Base-by-base conservation (phyloP, 805 yeast genomes). In the Spathaspora boniae region DNA sequence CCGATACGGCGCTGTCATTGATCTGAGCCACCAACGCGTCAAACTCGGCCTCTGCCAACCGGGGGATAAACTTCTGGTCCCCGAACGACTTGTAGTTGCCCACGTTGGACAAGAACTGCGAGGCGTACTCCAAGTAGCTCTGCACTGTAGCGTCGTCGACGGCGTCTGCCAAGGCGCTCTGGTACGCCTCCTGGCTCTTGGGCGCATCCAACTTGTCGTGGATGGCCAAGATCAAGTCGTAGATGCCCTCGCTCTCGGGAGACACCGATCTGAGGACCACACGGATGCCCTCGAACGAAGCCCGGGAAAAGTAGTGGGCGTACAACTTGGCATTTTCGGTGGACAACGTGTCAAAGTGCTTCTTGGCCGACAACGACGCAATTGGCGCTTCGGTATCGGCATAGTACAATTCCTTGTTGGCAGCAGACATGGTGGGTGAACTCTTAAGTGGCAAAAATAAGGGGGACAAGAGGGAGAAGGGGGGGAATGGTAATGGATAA, bases 11-110 rank as follows among this genome's bases (percentile, higher is more conserved):
- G 16, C 56, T 54, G 40, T 65, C 61, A 28, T 64, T 65, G 15
- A 74, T 54, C 2, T 66, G 43, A 22, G 56, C 56, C n/a, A 84
- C 61, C 22, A 66, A 40, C 16, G 60, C 45, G 38, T 63, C 72
- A 46, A 86, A 79, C 5, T 69, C 68, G 0, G 58, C 72, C 21
- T 46, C 51, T 0, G 70, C 38, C 26, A 86, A 50, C 33, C 76
- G 63, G 26, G 96, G 96, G 43, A 87, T 70, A 51, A 87, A 87
- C 59, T 87, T 87, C 47, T 77, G 76, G 61, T 87, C 96, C 46
- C 96, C 96, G 56, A 87, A 87, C 1, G 93, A 82, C 61, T 82
- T 87, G 62, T 75, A 84, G 52, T 84, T 84, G 46, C 93, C 93
- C 56, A 80, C 66, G 58, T 84, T 84, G 25, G 80, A 67, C 42